Conservation (phyloP, 805 yeast species). For the Starmerella scarabaei region DNA sequence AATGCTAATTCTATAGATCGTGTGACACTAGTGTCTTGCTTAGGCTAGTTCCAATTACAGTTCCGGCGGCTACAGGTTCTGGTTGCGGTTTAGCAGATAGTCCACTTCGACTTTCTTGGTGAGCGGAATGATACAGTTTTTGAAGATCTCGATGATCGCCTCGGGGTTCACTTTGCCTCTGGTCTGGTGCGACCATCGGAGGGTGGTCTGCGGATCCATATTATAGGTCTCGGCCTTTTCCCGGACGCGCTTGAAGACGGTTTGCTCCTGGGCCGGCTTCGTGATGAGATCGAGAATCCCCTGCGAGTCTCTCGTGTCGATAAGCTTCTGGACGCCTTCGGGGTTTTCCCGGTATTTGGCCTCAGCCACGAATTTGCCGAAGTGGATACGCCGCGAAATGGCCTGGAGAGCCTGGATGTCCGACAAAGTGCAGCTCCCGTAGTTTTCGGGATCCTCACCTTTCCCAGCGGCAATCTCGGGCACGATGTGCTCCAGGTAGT, state of each 20-base stretch:
- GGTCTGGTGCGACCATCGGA: slow-evolving; percentile 48
- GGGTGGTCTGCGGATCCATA: slow-evolving; percentile 54
- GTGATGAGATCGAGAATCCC: slow-evolving; percentile 78
- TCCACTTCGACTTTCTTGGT: slow-evolving; percentile 94
- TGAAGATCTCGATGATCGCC: slow-evolving; percentile 67
- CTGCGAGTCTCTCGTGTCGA: slow-evolving; percentile 46
- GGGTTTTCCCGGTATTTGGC: slow-evolving; percentile 67
- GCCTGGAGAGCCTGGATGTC: slow-evolving; percentile 85
- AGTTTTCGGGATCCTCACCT: slow-evolving; percentile 72
- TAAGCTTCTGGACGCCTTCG: slow-evolving; percentile 50
- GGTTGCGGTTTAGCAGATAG: slow-evolving; percentile 67
- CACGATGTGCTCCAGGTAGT: slow-evolving; percentile 61
- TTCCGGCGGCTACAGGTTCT: no score
- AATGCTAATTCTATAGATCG: no score
- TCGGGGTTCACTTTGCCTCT: slow-evolving; percentile 74
- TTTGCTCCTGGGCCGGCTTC: slow-evolving; percentile 72
- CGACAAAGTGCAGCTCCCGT: slow-evolving; percentile 71
- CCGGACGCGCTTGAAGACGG: slow-evolving; percentile 62
- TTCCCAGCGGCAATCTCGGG: slow-evolving; percentile 53
- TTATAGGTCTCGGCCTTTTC: slow-evolving; percentile 81
- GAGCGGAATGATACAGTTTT: slow-evolving; percentile 79
- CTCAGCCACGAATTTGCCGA: slow-evolving; percentile 96
- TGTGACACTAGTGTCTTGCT: no score
- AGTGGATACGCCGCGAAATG: slow-evolving; percentile 82
- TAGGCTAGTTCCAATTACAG: no score